Evolutionary conservation across 306 rosid species (phyloP), one percentile per base, ranked within the genome.

Genomic region (Castanopsis chinensis): DNA sequence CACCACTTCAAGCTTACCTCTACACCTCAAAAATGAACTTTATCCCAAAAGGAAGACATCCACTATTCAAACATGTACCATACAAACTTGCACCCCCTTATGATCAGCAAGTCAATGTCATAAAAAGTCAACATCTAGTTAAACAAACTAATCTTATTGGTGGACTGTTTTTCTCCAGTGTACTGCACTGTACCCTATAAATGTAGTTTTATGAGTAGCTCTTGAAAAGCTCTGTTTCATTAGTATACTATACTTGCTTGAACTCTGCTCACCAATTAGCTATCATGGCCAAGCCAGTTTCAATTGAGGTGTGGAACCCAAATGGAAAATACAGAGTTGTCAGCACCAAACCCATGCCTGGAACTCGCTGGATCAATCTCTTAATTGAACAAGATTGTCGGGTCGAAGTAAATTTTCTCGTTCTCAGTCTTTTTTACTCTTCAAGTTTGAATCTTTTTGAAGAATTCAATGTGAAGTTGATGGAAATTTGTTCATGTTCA

Each of bases 331-430:
- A 93, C 88, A 96, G 99, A 83, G 99, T 96, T 73, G 86, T 96
- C 0, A 96, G 99, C 91, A 96, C 99, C 1, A 96, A 96, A 86
- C 79, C 98, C 71, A 96, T 96, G 99, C 99, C 99, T 0, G 98
- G 98, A 83, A 93, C 94, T 75, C 98, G 99, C 75, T 96, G 98
- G 99, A 93, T 96, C 82, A 90, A 96, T 73, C 99, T 96, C 78
- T 90, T 96, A 33, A 83, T 93, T 64, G 93, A 93, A 27, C 97
- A 96, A 83, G 99, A 90, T 76, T 86, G 91, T 83, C 97, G 99
- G 37, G 85, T 96, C 76, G 99, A 96, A 85, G 99, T 96, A 91
- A 91, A 83, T 61, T 78, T 57, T 65, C 63, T 72, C 6, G 75
- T 19, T 41, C 21, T 20, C 30, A 37, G 17, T 18, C 25, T 76